Percentiles rank a stretch among this genome's conserved stretches.
phyloP scores from a whole-genome alignment of 192 early-diverging fungal genomes.

The Chytriomyces confervae region DNA sequence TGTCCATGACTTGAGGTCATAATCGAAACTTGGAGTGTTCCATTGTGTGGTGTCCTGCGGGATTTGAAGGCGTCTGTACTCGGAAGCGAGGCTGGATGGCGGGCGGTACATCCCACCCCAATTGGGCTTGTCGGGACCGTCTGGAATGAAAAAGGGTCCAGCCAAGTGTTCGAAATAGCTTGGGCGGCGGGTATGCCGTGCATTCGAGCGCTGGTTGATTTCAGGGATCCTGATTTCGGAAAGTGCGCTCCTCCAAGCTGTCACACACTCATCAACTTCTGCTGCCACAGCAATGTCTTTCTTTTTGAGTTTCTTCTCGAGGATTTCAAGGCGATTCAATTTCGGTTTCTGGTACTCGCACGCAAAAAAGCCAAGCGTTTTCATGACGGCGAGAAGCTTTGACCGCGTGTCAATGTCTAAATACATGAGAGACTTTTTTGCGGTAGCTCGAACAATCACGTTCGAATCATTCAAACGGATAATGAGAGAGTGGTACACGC shows the following conservation, averaged over 20 bases:
- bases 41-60: neutral
- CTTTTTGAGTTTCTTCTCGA: constrained; percentile 21
- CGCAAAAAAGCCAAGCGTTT: constrained; percentile 38
- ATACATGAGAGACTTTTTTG: constrained; percentile 39
- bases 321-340: constrained; percentile 1
- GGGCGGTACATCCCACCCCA: neutral
- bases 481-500: constrained; percentile 41
- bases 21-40: neutral
- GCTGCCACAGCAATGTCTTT: constrained; percentile 23
- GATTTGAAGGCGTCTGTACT: neutral
- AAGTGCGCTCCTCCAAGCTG: constrained; percentile 8
- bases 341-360: neutral
- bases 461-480: constrained; percentile 41
- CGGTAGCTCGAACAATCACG: constrained; percentile 37
- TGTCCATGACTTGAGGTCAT: neutral
- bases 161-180: constrained; percentile 57
- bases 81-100: neutral
- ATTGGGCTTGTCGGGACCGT: constrained; percentile 17
- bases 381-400: constrained; percentile 42
- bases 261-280: constrained; percentile 12
- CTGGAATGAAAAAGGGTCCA: constrained; percentile 53
- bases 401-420: constrained; percentile 44
- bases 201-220: neutral
- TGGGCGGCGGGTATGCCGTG: constrained; percentile 25
- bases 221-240: neutral